Percentiles rank a stretch among this genome's conserved stretches.
Evolutionary conservation across 2,329 filamentous ascomycete genomes (phyloP).

Genomic region (Curvularia lunata): DNA sequence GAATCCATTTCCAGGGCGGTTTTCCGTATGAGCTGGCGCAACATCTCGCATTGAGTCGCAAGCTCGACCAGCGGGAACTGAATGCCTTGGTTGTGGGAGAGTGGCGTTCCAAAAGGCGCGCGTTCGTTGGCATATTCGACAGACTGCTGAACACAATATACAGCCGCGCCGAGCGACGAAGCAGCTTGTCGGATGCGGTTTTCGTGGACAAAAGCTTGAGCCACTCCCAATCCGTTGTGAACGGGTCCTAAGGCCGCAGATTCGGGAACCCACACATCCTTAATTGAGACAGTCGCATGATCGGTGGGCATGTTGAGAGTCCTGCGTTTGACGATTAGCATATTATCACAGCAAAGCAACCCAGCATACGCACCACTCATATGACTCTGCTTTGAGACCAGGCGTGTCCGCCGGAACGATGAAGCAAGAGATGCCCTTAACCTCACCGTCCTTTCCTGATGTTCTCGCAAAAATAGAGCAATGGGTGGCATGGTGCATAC

Average conservation of each 20-base stretch:
- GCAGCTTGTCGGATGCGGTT: conserved; percentile 71
- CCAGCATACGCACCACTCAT: conserved; percentile 56
- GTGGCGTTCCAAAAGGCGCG: conserved; percentile 62
- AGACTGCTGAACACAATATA: conserved; percentile 65
- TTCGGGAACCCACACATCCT: conserved; percentile 63
- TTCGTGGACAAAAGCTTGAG: conserved; percentile 70
- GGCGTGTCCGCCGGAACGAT: conserved; percentile 61
- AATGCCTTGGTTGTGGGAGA: conserved; percentile 67
- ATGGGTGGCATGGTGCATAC: conserved; percentile 67
- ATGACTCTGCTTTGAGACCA: conserved; percentile 62
- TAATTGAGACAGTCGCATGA: conserved; percentile 65
- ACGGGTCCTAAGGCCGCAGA: conserved; percentile 60
- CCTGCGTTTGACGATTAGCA: conserved; percentile 39
- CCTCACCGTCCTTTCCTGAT: conserved; percentile 59
- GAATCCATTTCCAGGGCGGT: conserved; percentile 68
- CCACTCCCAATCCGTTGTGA: conserved; percentile 64
- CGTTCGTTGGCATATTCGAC: conserved; percentile 63
- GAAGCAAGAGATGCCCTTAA: conserved; percentile 66
- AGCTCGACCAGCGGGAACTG: conserved; percentile 70
- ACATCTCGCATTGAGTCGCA: conserved; percentile 67
- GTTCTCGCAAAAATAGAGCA: conserved; percentile 68
- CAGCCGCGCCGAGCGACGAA: conserved; percentile 64
- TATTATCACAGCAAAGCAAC: neutral
- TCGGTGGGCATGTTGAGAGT: conserved; percentile 72
- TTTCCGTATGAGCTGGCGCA: conserved; percentile 65